Base-by-base conservation (phyloP, 2,329 filamentous ascomycete genomes). In the Exophiala xenobiotica region DNA sequence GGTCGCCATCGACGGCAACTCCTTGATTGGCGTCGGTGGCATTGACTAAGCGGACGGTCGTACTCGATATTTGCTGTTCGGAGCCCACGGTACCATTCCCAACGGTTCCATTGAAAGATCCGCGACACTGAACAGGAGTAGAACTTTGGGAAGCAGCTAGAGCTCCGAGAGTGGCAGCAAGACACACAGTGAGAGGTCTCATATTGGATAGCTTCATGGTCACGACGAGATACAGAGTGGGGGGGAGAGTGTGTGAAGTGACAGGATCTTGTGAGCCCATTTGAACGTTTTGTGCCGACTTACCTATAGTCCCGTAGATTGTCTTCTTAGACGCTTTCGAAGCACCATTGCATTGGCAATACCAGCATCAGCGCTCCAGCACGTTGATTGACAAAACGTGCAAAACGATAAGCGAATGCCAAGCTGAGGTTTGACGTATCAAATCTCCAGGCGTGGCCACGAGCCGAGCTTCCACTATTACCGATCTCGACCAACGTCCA, bases 11-110 rank as follows among this genome's bases (percentile, higher is more conserved):
- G 38, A 49, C 47, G 22, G 47, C 47, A 9, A 49, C 47, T 16
- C 47, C 47, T 29, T 49, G 47, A 38, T 44, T 40, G 7, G 47
- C 47, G 27, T 49, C 47, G 14, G 38, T 35, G 12, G 47, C 39
- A 22, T 42, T 42, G 20, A 49, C 18, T 12, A 26, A 42, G 2
- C 47, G 39, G 14, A 49, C 18, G 1, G 47, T 49, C n/a, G 20
- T 18, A 26, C 47, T 49, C 14, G 22, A 31, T 12, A 49, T 19
- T 20, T 49, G 47, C 27, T 43, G 24, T 27, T 44, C 47, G 2
- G 47, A 43, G 14, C 47, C 47, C 3, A 38, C 12, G 4, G 38
- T 49, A 18, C 38, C 47, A 24, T 49, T 49, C 9, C 45, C 45
- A 6, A 47, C 33, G 22, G 45, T 47, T 6, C 45, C 45, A 11